Base-by-base conservation (phyloP, 176 grass and related monocot species). In the Cenchrus fungigraminus region DNA sequence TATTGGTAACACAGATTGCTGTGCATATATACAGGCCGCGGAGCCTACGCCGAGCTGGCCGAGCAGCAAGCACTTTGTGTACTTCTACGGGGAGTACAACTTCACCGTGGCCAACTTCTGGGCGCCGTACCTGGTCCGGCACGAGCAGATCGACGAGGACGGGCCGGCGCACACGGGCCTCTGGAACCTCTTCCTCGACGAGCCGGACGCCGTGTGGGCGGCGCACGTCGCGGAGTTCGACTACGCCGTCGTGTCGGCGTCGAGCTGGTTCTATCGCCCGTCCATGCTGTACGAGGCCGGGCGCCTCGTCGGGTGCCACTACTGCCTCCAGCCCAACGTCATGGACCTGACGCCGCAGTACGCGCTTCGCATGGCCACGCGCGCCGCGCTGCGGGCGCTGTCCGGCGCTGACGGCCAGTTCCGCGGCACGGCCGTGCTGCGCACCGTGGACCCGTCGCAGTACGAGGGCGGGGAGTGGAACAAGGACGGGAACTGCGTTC, bases 401-500 rank as follows among this genome's bases (percentile, higher is more conserved):
- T 51, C 70, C 1, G 40, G 3, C 37, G 20, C 55, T 0, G 84
- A 65, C 3, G 65, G 65, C 49, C 20, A 65, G 59, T 87, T 87
- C 59, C 73, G 66, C 3, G 86, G 86, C 37, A 66, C 67, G 17
- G 77, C 49, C 2, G 28, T 93, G 17, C 54, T 97, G 52, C 78
- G 84, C 12, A 91, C 89, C 4, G 63, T 97, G 42, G 74, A 91
- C 45, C 87, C 94, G 34, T 82, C 88, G 71, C 92, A 97, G 74
- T 97, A 87, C 77, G 92, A 97, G 71, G 65, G 40, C 71, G 92
- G 95, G 19, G 74, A 85, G 32, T 92, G 92, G 95, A 50, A 92
- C 84, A 83, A 71, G 83, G 88, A 74, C n/a, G 88, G 81, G 3
- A 50, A 88, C 63, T 97, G 95, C 86, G 15, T 72, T 9, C 79